Percentiles rank a stretch among this genome's conserved stretches.
phyloP scores from a whole-genome alignment of 2,329 filamentous ascomycete genomes.

The Epichloe sylvatica region DNA sequence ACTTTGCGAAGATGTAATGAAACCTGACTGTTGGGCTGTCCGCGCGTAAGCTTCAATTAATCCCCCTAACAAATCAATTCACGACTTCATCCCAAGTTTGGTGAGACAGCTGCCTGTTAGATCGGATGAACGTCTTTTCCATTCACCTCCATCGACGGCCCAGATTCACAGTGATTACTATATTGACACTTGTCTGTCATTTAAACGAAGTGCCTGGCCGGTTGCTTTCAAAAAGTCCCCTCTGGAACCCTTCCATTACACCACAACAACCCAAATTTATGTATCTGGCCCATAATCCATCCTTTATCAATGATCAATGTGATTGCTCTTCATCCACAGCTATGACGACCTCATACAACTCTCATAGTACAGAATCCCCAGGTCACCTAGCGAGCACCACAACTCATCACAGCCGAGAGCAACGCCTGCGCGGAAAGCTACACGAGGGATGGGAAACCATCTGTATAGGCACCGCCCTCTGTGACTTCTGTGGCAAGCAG shows the following conservation, averaged over 20 bases:
- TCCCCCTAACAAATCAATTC: neutral
- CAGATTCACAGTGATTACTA: neutral
- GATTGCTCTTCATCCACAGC: too few species aligned
- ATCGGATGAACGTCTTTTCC: neutral
- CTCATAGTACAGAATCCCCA: neutral
- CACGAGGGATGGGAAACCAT: slow-evolving; percentile 12
- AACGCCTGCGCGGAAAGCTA: slow-evolving; percentile 3
- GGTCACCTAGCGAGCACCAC: neutral
- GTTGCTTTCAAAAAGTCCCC: neutral
- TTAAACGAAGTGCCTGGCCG: neutral
- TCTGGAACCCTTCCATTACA: too few species aligned
- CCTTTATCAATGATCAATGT: too few species aligned
- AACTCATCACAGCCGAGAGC: neutral
- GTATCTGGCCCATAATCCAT: too few species aligned
- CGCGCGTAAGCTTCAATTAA: too few species aligned
- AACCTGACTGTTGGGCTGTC: too few species aligned
- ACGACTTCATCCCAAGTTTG: neutral
- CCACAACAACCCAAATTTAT: too few species aligned
- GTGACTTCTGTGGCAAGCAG: slow-evolving; percentile 13
- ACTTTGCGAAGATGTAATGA: too few species aligned
- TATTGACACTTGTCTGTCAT: neutral
- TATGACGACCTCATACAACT: neutral
- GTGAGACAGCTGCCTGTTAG: neutral
- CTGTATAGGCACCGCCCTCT: slow-evolving; percentile 14
- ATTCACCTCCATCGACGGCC: neutral